Percentiles rank a stretch among this genome's conserved stretches.
Conservation (phyloP, 768 basidiomycete genomes). For the Favolaschia claudopus region DNA sequence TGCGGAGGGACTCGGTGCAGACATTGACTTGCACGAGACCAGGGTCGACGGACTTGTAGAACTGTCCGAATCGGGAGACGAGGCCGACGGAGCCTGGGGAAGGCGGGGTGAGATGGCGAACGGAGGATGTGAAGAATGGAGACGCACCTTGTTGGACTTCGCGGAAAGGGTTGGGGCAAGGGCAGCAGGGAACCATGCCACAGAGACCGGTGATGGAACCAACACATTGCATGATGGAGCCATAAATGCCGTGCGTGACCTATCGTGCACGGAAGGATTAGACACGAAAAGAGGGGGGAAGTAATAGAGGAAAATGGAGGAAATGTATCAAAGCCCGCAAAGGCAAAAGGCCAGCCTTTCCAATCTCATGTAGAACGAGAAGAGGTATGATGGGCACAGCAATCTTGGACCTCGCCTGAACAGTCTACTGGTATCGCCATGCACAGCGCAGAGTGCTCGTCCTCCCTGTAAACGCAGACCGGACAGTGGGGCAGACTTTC, state of each 20-base stretch:
- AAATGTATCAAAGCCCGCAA: no score
- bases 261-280: conserved; percentile 29
- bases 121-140: conserved; percentile 1
- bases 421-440: no score
- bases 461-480: no score
- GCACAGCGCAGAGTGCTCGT: no score
- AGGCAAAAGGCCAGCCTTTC: no score
- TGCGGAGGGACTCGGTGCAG: conserved; percentile 86
- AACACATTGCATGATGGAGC: conserved; percentile 76
- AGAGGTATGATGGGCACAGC: no score
- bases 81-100: conserved; percentile 84
- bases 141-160: conserved; percentile 81
- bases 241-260: conserved; percentile 89
- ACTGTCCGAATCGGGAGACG: conserved; percentile 92
- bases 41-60: conserved; percentile 96
- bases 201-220: conserved; percentile 71
- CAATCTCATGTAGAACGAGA: no score
- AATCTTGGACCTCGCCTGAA: no score
- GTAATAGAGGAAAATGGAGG: no score
- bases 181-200: conserved; percentile 87
- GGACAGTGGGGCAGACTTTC: no score
- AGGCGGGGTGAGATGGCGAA: neutral
- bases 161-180: conserved; percentile 87
- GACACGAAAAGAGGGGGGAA: no score
- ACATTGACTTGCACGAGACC: conserved; percentile 94